Percentiles rank a stretch among this genome's conserved stretches.
Evolutionary conservation across 2,329 filamentous ascomycete genomes (phyloP).

Genomic region (Ophiostoma novo-ulmi): DNA sequence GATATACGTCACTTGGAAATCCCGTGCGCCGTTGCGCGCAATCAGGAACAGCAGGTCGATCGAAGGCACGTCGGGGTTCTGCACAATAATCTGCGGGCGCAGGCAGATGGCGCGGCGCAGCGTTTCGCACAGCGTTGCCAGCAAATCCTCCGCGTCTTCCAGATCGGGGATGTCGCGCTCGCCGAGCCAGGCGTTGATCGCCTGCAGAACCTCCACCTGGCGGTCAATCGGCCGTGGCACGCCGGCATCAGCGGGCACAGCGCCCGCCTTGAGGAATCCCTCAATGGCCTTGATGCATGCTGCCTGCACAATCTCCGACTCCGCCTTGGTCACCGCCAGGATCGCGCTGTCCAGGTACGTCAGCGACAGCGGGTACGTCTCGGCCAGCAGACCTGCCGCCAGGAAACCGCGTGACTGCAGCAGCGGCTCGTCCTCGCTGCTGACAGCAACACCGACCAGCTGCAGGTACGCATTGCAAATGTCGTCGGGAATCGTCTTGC

Average conservation of each 20-base stretch:
- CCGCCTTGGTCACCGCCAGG: slow-evolving; percentile 67
- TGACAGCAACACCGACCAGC: slow-evolving; percentile 73
- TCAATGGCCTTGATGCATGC: slow-evolving; percentile 85
- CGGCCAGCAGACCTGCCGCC: slow-evolving; percentile 72
- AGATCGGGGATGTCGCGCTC: slow-evolving; percentile 77
- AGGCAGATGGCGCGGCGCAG: slow-evolving; percentile 77
- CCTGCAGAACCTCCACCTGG: slow-evolving; percentile 58
- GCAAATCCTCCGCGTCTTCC: slow-evolving; percentile 83
- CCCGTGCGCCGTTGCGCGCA: slow-evolving; percentile 79
- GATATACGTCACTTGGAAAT: slow-evolving; percentile 84
- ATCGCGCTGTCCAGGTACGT: slow-evolving; percentile 68
- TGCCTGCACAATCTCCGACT: slow-evolving; percentile 76
- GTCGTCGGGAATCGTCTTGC: slow-evolving; percentile 63
- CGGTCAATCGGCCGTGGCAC: slow-evolving; percentile 25
- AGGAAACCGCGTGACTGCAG: slow-evolving; percentile 83
- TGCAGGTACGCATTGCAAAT: slow-evolving; percentile 70
- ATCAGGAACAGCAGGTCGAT: slow-evolving; percentile 82
- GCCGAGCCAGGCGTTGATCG: slow-evolving; percentile 68
- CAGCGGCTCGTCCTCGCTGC: slow-evolving; percentile 63
- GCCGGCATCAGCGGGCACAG: slow-evolving; percentile 25
- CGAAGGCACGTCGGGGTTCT: slow-evolving; percentile 61
- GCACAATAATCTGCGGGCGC: slow-evolving; percentile 68
- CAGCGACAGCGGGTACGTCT: slow-evolving; percentile 59
- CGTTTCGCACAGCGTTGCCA: slow-evolving; percentile 84
- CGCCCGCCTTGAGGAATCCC: slow-evolving; percentile 47